Percentiles rank a stretch among this genome's conserved stretches.
Evolutionary conservation across 352 stramenopile genomes (phyloP).

Genomic region (Globisporangium nagaii): DNA sequence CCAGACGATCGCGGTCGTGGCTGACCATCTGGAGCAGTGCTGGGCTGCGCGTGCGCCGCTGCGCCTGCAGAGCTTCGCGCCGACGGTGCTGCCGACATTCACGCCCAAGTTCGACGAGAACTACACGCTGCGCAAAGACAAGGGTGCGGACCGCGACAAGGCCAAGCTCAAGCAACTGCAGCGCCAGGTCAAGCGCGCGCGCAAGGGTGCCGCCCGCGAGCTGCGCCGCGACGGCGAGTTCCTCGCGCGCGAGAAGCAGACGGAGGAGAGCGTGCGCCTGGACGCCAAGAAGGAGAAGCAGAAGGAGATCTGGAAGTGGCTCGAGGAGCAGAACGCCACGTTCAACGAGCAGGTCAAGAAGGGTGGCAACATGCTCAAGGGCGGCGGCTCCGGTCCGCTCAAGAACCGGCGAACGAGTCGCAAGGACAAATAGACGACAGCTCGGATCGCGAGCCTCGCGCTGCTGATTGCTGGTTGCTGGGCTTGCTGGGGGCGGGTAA

Average conservation of each 20-base stretch:
- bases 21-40: slow-evolving; percentile 35
- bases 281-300: slow-evolving; percentile 88
- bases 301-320: slow-evolving; percentile 93
- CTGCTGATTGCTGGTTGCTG: no score
- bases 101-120: slow-evolving; percentile 89
- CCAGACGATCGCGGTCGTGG: slow-evolving; percentile 37
- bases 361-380: slow-evolving; percentile 93
- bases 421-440: slow-evolving; percentile 28
- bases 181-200: slow-evolving; percentile 95
- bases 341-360: slow-evolving; percentile 97
- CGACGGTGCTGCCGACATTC: slow-evolving; percentile 69
- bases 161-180: slow-evolving; percentile 89
- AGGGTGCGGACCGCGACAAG: slow-evolving; percentile 72
- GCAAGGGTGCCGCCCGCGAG: slow-evolving; percentile 94
- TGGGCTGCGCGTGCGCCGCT: slow-evolving; percentile 51
- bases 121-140: slow-evolving; percentile 91
- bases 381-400: slow-evolving; percentile 76
- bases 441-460: neutral
- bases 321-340: slow-evolving; percentile 95
- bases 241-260: slow-evolving; percentile 90
- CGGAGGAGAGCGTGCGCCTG: slow-evolving; percentile 76
- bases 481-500: no score
- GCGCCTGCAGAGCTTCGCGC: slow-evolving; percentile 71
- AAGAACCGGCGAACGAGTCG: slow-evolving; percentile 51
- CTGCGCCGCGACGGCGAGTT: slow-evolving; percentile 93